Conservation (phyloP, 352 stramenopile genomes). For the Lagenidium giganteum region DNA sequence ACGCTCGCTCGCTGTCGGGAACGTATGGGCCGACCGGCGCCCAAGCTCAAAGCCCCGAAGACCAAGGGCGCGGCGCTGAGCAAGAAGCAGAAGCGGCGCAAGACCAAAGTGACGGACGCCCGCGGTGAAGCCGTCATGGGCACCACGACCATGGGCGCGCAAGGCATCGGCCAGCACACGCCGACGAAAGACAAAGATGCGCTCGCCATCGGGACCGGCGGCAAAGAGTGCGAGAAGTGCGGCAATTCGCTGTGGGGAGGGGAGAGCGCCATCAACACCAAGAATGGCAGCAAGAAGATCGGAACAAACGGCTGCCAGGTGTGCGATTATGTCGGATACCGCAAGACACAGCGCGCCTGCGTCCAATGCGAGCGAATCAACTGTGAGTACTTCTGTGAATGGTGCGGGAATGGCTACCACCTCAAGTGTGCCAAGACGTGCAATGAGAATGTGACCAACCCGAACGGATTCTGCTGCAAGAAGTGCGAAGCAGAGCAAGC, state of each 20-base stretch:
- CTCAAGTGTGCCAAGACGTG: conserved; percentile 49
- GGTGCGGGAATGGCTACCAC: conserved; percentile 80
- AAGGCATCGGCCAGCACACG: too few relatives aligned
- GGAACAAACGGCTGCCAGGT: conserved; percentile 63
- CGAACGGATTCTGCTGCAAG: conserved; percentile 67
- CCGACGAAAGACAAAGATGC: too few relatives aligned
- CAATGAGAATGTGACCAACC: conserved; percentile 43
- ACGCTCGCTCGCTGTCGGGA: too few relatives aligned
- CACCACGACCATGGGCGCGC: too few relatives aligned
- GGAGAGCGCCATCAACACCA: conserved; percentile 27
- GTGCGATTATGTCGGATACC: conserved; percentile 74
- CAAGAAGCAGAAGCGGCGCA: too few relatives aligned
- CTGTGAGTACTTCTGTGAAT: conserved; percentile 83
- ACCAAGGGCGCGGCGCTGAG: too few relatives aligned
- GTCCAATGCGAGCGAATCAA: conserved; percentile 47
- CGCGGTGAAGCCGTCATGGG: too few relatives aligned
- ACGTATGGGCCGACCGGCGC: too few relatives aligned
- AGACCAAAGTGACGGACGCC: too few relatives aligned
- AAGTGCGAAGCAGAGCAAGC: conserved; percentile 67
- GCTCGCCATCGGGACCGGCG: too few relatives aligned
- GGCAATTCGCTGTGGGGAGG: conserved; percentile 34
- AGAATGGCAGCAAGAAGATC: conserved; percentile 39
- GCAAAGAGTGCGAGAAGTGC: conserved; percentile 51
- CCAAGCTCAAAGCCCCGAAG: too few relatives aligned
- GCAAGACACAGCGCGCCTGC: conserved; percentile 61